Base-by-base conservation (phyloP, 768 basidiomycete species). In the Leucocoprinus sp. region DNA sequence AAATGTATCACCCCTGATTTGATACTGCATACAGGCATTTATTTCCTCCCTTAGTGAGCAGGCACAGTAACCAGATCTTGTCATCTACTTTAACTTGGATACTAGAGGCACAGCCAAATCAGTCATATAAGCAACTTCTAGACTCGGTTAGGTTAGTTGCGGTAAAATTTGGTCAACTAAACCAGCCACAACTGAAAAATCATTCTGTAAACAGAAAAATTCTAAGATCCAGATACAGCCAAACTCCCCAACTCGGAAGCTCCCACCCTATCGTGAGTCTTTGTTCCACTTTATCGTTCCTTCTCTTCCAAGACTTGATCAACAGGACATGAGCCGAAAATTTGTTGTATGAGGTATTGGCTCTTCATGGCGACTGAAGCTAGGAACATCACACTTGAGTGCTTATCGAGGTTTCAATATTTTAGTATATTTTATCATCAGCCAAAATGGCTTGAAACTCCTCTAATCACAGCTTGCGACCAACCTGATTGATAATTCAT, bases 231-330 rank as follows among this genome's bases (percentile, higher is more conserved):
- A 66, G 74, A 48, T 88, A 73, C 57, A 76, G 71, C 53, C 84
- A 88, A 69, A 82, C 74, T 50, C 80, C 82, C 3, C 85, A 86
- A 57, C 57, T 88, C 9, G 81, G 82, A 7, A 83, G 80, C 50
- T 84, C 84, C 6, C 84, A 87, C 54, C 74, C 65, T 11, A 80
- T 86, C 42, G 84, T 74, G 52, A 37, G 71, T 14, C 59, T 4
- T 36, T 15, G 14, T n/a, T n/a, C 14, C 29, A 6, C 41, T 2
- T 27, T 18, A 15, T 22, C 4, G 5, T 48, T 14, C 7, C n/a
- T n/a, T 4, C 39, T 23, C 18, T 29, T 48, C 27, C 44, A 11
- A 14, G 5, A 28, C 11, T 8, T 8, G 42, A 6, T 43, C 14
- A 52, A 2, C 42, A 70, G 69, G 61, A 70, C 48, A 67, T 64